These are phyloP conservation scores for Martiniozyma abietophila DNA, from an alignment of 805 yeast genomes.

Conservation along the genomic window DNA sequence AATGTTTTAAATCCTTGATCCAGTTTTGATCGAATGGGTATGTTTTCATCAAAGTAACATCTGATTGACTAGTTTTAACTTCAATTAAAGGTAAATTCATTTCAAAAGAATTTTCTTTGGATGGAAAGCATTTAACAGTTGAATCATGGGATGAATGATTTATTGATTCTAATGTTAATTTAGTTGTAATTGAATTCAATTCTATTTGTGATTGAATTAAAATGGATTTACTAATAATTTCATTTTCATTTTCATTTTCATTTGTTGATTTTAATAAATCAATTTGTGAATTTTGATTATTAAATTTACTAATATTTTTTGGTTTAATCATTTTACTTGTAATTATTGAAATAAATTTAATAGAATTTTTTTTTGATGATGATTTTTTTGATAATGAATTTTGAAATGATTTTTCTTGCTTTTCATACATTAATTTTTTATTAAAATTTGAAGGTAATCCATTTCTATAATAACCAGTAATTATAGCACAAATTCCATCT, in stretches of 20 bases:
- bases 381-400: background rate
- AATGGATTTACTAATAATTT: background rate
- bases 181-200: no score
- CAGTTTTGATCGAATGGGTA: no score
- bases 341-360: background rate
- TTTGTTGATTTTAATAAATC: no score
- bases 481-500: background rate
- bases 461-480: constrained; percentile 2
- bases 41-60: no score
- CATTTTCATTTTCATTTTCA: background rate
- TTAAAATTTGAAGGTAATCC: background rate
- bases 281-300: background rate
- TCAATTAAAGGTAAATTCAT: no score
- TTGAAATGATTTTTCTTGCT: background rate
- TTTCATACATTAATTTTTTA: background rate
- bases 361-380: background rate
- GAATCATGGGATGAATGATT: no score
- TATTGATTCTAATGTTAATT: no score
- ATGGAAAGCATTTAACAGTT: no score
- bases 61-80: no score
- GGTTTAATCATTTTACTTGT: background rate
- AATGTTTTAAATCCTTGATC: no score
- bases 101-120: no score
- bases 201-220: background rate
- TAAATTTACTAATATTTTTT: background rate